These are phyloP conservation scores for Trichoderma gracile DNA, from an alignment of 2,329 filamentous ascomycete species.

Conservation along the genomic window DNA sequence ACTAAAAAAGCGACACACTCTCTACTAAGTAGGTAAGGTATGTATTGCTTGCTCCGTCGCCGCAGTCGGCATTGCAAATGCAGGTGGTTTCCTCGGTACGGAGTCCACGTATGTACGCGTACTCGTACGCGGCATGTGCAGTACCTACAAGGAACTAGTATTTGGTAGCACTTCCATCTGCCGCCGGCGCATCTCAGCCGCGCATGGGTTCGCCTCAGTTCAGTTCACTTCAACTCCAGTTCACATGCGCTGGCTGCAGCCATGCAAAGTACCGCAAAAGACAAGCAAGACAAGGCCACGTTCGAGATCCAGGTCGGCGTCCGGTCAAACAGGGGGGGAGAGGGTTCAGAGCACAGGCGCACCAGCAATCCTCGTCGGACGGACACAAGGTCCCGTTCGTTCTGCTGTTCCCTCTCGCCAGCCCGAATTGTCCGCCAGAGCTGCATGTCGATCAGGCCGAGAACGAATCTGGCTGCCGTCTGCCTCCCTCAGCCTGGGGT, in stretches of 20 bases:
- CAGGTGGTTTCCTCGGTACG: too few relatives aligned
- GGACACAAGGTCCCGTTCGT: too few relatives aligned
- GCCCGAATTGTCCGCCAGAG: not conserved
- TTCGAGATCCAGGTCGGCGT: too few relatives aligned
- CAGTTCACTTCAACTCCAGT: not conserved
- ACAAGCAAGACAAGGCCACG: not conserved
- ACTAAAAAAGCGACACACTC: not conserved
- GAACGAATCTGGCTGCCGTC: slow-evolving; percentile 5
- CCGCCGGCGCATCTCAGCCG: slow-evolving; percentile 12
- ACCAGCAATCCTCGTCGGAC: not conserved
- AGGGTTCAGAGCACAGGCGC: too few relatives aligned
- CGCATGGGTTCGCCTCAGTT: slow-evolving; percentile 1
- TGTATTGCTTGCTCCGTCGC: too few relatives aligned
- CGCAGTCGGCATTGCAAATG: not conserved
- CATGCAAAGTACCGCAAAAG: too few relatives aligned
- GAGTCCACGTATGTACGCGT: too few relatives aligned
- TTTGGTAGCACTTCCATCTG: not conserved
- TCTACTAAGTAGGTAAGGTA: too few relatives aligned
- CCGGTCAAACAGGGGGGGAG: too few relatives aligned
- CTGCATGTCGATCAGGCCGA: slow-evolving; percentile 20
- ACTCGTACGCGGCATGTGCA: too few relatives aligned
- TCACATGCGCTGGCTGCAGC: too few relatives aligned
- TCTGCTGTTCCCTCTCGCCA: too few relatives aligned
- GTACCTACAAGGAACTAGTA: not conserved
- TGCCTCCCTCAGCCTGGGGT: not conserved